Evolutionary conservation across 768 basidiomycete genomes (phyloP).

Genomic region (Mycena floridula): DNA sequence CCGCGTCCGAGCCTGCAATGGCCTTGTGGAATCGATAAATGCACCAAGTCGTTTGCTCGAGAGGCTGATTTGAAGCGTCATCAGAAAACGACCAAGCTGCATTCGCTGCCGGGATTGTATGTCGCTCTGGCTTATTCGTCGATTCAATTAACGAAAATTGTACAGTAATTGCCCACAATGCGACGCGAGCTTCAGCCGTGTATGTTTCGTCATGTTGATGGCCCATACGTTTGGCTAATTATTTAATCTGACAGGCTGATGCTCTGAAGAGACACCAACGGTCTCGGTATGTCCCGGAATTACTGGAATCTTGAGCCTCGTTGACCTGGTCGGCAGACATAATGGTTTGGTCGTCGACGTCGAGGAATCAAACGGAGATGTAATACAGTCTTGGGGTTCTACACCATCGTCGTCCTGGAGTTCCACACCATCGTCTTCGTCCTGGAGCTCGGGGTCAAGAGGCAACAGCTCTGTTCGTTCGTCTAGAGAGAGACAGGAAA

Average conservation of each 20-base stretch:
- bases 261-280: conserved; percentile 77
- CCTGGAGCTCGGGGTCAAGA: too few relatives aligned
- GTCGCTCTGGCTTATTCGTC: conserved; percentile 18
- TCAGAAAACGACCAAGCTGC: conserved; percentile 73
- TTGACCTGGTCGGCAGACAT: too few relatives aligned
- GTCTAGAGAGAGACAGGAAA: too few relatives aligned
- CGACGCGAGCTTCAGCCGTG: conserved; percentile 74
- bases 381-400: too few relatives aligned
- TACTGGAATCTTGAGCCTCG: not conserved
- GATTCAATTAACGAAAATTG: conserved; percentile 1
- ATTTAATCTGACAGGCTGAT: conserved; percentile 49
- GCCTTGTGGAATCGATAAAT: conserved; percentile 79
- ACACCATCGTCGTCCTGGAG: too few relatives aligned
- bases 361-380: too few relatives aligned
- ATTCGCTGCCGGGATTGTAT: conserved; percentile 71
- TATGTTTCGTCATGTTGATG: conserved; percentile 31
- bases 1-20: too few relatives aligned
- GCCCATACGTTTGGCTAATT: not conserved
- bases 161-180: conserved; percentile 71
- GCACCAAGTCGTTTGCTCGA: conserved; percentile 76
- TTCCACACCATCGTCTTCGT: too few relatives aligned
- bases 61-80: conserved; percentile 81
- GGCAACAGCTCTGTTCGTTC: too few relatives aligned
- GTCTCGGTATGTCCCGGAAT: conserved; percentile 46
- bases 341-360: too few relatives aligned